phyloP scores from a whole-genome alignment of 257 asterid genomes.

The Solanum tarapatanum region DNA sequence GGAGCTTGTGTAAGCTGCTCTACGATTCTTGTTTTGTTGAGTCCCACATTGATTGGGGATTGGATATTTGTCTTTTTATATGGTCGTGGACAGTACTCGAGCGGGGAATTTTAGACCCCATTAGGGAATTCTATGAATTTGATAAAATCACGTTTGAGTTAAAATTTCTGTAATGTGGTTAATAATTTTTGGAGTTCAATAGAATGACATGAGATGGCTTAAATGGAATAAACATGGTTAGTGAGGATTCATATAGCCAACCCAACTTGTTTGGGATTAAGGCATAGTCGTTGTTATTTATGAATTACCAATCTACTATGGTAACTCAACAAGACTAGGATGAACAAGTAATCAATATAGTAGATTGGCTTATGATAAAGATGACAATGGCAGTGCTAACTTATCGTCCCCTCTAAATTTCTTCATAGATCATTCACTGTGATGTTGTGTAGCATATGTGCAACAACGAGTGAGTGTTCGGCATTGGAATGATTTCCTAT shows the following conservation, averaged over 20 bases:
- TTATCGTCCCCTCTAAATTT: neutral
- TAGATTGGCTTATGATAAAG: neutral
- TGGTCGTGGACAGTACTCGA: neutral
- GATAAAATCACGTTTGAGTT: neutral
- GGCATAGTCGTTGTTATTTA: neutral
- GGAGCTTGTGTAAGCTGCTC: neutral
- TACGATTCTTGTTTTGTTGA: neutral
- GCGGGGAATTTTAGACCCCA: neutral
- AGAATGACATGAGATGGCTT: neutral
- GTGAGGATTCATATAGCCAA: neutral
- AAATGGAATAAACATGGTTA: neutral
- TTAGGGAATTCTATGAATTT: neutral
- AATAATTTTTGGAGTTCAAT: neutral
- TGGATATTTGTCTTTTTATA: neutral
- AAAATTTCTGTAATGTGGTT: neutral
- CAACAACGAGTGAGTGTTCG: too few relatives aligned
- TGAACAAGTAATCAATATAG: neutral
- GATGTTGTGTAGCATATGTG: neutral
- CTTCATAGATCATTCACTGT: neutral
- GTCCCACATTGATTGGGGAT: neutral
- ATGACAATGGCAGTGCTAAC: neutral
- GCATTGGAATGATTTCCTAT: neutral
- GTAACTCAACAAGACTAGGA: too few relatives aligned
- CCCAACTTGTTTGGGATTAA: neutral
- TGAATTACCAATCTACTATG: too few relatives aligned